Evolutionary conservation across 2,329 filamentous ascomycete species (phyloP).

Genomic region (Beauveria caledonica): DNA sequence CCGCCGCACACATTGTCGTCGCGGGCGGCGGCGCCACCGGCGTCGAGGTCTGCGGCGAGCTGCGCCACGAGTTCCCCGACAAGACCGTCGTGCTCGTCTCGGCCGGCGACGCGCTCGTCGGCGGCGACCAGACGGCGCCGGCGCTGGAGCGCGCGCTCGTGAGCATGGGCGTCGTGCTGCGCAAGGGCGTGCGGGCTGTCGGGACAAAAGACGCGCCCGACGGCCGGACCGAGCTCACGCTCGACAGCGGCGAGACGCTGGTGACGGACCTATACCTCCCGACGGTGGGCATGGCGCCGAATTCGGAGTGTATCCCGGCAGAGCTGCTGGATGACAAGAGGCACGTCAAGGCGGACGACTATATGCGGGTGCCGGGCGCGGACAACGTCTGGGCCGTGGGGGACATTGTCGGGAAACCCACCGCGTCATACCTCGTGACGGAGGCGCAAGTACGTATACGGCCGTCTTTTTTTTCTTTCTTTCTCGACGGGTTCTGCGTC

Average conservation of each 20-base stretch:
- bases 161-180: slow-evolving; percentile 43
- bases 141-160: slow-evolving; percentile 41
- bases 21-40: slow-evolving; percentile 49
- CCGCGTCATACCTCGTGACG: slow-evolving; percentile 51
- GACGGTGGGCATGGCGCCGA: slow-evolving; percentile 46
- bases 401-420: slow-evolving; percentile 43
- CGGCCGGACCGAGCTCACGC: slow-evolving; percentile 40
- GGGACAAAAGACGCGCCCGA: slow-evolving; percentile 24
- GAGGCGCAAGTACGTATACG: slow-evolving; percentile 39
- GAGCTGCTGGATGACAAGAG: slow-evolving; percentile 35
- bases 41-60: slow-evolving; percentile 47
- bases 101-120: slow-evolving; percentile 32
- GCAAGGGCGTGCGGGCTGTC: slow-evolving; percentile 33
- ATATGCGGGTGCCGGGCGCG: slow-evolving; percentile 36
- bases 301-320: slow-evolving; percentile 43
- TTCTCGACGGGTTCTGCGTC: not conserved
- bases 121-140: slow-evolving; percentile 34
- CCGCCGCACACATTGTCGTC: slow-evolving; percentile 45
- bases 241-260: slow-evolving; percentile 39
- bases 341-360: slow-evolving; percentile 43
- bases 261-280: slow-evolving; percentile 49
- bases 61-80: slow-evolving; percentile 41
- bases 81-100: slow-evolving; percentile 43
- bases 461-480: not conserved
- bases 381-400: slow-evolving; percentile 45